A percentile compares a stretch with the other conserved stretches of the same genome.
Conservation (phyloP, 495 filamentous ascomycete genomes). For the Aspergillus olivimuriae region DNA sequence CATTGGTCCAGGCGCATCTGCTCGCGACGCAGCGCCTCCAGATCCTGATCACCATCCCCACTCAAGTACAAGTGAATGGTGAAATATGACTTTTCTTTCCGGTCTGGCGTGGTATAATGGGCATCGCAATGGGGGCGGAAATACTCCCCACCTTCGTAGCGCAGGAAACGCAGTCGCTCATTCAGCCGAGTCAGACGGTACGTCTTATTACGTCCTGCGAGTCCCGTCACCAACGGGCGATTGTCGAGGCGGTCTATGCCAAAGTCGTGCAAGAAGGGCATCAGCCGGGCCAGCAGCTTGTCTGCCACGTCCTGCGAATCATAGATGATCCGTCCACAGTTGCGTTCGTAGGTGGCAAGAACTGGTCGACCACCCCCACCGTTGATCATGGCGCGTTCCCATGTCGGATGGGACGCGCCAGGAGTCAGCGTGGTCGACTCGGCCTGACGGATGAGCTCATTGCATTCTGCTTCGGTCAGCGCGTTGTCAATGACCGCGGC, state of each 20-base stretch:
- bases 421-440: conserved; percentile 33
- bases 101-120: conserved; percentile 53
- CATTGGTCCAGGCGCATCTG: conserved; percentile 11
- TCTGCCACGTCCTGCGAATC: conserved; percentile 56
- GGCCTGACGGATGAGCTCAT: conserved; percentile 47
- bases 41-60: conserved; percentile 44
- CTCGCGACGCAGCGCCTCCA: conserved; percentile 22
- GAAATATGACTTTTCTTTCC: conserved; percentile 54
- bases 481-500: conserved; percentile 62
- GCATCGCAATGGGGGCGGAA: conserved; percentile 78
- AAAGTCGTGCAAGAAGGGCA: conserved; percentile 39
- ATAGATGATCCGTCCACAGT: conserved; percentile 71
- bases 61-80: conserved; percentile 86
- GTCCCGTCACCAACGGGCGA: conserved; percentile 38
- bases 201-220: conserved; percentile 35
- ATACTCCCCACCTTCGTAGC: conserved; percentile 68
- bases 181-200: conserved; percentile 60
- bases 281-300: conserved; percentile 54
- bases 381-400: conserved; percentile 52
- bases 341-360: conserved; percentile 49
- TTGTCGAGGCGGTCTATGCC: conserved; percentile 32
- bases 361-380: conserved; percentile 55
- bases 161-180: conserved; percentile 74
- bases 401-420: conserved; percentile 12
- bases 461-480: conserved; percentile 55